These are phyloP conservation scores for Glycyrrhiza uralensis DNA, from an alignment of 306 rosid genomes.

Conservation along the genomic window DNA sequence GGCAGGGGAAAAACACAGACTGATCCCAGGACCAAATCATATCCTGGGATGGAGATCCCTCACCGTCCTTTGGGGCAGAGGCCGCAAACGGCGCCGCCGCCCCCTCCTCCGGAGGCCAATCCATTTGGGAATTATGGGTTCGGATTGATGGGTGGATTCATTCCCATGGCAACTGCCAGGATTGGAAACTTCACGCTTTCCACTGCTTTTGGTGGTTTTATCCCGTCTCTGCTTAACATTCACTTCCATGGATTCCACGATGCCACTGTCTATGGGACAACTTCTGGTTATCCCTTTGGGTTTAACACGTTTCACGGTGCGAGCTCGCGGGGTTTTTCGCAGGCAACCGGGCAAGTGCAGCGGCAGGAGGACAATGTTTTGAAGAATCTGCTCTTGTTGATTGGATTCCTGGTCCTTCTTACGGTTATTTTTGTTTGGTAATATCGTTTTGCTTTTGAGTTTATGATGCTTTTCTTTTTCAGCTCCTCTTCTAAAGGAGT, in stretches of 20 bases:
- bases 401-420: constrained; percentile 65
- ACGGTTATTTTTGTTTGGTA: constrained; percentile 72
- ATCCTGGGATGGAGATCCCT: constrained; percentile 75
- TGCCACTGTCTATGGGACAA: constrained; percentile 86
- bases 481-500: neutral
- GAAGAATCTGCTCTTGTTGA: constrained; percentile 75
- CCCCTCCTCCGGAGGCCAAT: constrained; percentile 46
- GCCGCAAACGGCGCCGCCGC: constrained; percentile 57
- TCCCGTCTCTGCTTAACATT: constrained; percentile 74
- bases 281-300: constrained; percentile 71
- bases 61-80: constrained; percentile 81
- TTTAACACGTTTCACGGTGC: constrained; percentile 70
- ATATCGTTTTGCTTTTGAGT: neutral
- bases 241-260: constrained; percentile 81
- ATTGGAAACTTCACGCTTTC: constrained; percentile 81
- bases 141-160: constrained; percentile 86
- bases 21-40: constrained; percentile 77
- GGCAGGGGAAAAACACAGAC: constrained; percentile 78
- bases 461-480: neutral
- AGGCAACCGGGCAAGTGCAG: constrained; percentile 47
- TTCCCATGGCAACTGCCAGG: constrained; percentile 74
- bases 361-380: constrained; percentile 64
- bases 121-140: constrained; percentile 60
- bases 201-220: constrained; percentile 76
- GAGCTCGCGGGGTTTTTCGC: constrained; percentile 50